Conservation (phyloP, 228 moss, liverwort and hornwort species). For the Sphagnum magellanicum region DNA sequence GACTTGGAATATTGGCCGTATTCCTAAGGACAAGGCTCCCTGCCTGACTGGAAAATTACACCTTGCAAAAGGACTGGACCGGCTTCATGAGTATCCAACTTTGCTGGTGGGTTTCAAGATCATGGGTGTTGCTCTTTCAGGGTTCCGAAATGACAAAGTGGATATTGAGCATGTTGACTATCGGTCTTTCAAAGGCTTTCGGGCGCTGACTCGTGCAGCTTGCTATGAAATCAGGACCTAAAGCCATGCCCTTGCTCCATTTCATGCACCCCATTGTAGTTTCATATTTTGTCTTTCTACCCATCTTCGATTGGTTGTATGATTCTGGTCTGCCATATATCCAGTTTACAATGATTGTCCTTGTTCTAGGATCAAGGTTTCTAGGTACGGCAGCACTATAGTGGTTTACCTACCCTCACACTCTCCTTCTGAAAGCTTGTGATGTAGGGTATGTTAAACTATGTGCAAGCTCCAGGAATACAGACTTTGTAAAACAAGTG, state of each 20-base stretch:
- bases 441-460: no score
- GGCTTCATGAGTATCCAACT: constrained; percentile 70
- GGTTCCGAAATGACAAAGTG: constrained; percentile 78
- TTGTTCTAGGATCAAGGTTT: no score
- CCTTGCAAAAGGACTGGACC: constrained; percentile 67
- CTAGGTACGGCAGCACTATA: no score
- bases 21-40: constrained; percentile 93
- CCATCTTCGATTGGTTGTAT: no score
- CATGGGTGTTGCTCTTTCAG: constrained; percentile 78
- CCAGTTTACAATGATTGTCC: no score
- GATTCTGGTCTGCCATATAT: no score
- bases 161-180: constrained; percentile 70
- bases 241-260: constrained; percentile 2
- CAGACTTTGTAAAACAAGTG: no score
- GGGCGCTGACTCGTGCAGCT: constrained; percentile 75
- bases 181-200: constrained; percentile 62
- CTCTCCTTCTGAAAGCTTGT: no score
- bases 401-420: no score
- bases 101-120: constrained; percentile 85
- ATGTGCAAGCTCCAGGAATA: no score
- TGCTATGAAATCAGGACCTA: constrained; percentile 87
- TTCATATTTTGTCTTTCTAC: no score
- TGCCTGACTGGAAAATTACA: constrained; percentile 77
- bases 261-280: no score
- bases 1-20: constrained; percentile 80